These are phyloP conservation scores for Citrus glauca DNA, from an alignment of 345 rosid genomes.

Conservation along the genomic window DNA sequence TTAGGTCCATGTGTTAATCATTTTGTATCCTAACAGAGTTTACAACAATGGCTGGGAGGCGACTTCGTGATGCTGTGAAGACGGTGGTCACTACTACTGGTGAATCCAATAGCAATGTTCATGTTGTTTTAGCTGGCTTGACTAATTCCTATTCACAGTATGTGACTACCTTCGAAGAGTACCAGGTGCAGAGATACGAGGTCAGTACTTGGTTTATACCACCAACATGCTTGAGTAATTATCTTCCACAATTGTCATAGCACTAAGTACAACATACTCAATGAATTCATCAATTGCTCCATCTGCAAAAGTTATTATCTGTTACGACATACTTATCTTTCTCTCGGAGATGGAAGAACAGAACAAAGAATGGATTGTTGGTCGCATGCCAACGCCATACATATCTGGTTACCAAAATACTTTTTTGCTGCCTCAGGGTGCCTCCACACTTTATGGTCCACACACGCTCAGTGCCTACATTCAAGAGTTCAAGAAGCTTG, in stretches of 20 bases:
- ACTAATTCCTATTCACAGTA: slow-evolving; percentile 93
- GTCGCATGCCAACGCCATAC: not conserved
- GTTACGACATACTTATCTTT: not conserved
- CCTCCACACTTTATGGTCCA: slow-evolving; percentile 86
- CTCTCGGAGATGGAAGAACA: not conserved
- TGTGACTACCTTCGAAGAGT: slow-evolving; percentile 92
- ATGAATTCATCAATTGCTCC: not conserved
- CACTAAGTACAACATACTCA: not conserved
- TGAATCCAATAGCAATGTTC: slow-evolving; percentile 45
- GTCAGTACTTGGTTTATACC: slow-evolving; percentile 33
- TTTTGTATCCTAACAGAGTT: slow-evolving; percentile 54
- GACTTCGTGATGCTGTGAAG: slow-evolving; percentile 93
- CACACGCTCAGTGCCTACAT: slow-evolving; percentile 87
- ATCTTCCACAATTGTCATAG: not conserved
- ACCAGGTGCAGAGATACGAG: slow-evolving; percentile 91
- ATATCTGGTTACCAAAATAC: not conserved
- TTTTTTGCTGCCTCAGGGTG: slow-evolving; percentile 59
- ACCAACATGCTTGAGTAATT: not conserved
- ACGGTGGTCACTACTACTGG: slow-evolving; percentile 51
- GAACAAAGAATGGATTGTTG: not conserved
- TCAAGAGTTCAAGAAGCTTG: slow-evolving; percentile 86
- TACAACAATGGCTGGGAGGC: slow-evolving; percentile 99
- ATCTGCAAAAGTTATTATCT: not conserved
- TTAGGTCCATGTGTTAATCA: not conserved
- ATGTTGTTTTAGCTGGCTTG: slow-evolving; percentile 89